Base-by-base conservation (phyloP, 169 alveolate genomes). In the Cryptosporidium felis region DNA sequence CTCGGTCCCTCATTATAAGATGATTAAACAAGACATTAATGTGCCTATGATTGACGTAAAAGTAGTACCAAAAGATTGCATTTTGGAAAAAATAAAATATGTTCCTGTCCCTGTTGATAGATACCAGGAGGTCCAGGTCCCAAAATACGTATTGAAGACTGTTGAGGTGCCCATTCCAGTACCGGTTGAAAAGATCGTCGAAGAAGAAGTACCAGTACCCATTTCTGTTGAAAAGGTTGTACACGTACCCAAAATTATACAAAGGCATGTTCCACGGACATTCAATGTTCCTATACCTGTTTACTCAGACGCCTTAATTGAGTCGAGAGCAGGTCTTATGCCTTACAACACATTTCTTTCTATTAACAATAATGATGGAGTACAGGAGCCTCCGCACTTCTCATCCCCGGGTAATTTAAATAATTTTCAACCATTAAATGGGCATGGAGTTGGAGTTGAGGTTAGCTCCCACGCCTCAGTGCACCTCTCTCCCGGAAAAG, bases 151-250 rank as follows among this genome's bases (percentile, higher is more conserved):
- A 74, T 34, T 74, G 18, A 74, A 74, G 21, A 56, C 85, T 34
- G 85, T 74, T 40, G 85, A 74, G 42, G 85, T 74, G 6, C 85
- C 85, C 16, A 59, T 74, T 21, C 85, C 85, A 23, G 85, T 74
- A 14, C 85, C 85, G 8, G 53, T 74, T 53, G 85, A 74, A 74
- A 74, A 74, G 23, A 74, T 74, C 16, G 56, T 74, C 38, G 85
- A 74, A 34, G 85, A 74, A 56, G 85, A 74, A 58, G 85, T 74
- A 0, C 65, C 85, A 3, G 85, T 74, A 12, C 85, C 85, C 5
- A 74, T 74, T 53, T 49, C 66, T 12, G 85, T 74, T 21, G 85
- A 74, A 49, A 74, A 74, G 18, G 85, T 74, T 30, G 85, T 74
- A 5, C 85, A 74, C 56, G 67, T 74, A 3, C 85, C 85, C 32